Base-by-base conservation (phyloP, 371 early-diverging fungal genomes). In the Batkoa obscura region DNA sequence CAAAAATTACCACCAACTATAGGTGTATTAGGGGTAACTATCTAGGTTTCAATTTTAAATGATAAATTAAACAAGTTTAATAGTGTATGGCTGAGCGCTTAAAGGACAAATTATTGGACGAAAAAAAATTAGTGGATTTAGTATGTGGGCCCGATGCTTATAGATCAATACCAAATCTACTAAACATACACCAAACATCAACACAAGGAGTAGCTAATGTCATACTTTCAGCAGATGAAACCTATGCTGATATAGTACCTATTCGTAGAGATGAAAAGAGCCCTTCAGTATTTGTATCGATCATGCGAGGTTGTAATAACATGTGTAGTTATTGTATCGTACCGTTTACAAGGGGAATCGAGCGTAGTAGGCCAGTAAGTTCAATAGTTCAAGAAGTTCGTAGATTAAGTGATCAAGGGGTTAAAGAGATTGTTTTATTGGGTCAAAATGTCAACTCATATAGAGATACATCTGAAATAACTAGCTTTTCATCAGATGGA, bases 371-470 rank as follows among this genome's bases (percentile, higher is more conserved):
- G 56, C 72, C 75, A n/a, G 76, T 86, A 8, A 78, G 76, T 46
- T 76, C 81, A 4, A 81, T 86, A 50, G 67, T 84, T 17, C 68
- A 69, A 36, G 86, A 86, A 55, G 82, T 83, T 5, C 62, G 67
- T 32, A 67, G 69, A 49, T 68, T 86, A 34, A 78, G 75, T 58
- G 69, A 68, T 51, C 80, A 82, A 58, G 85, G 86, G 4, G 72
- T 86, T 23, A 79, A 78, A 61, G 86, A 86, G 63, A 76, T 86
- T 5, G 81, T 78, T 5, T 67, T 86, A 31, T 68, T 86, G n/a
- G 86, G 86, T 2, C 86, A 86, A 62, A 86, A 86, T 64, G 86
- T 86, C 55, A 86, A 86, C 61, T 83, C 84, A 38, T 86, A 81
- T 57, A 66, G 86, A 48, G 86, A 86, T 60, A 74, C 72, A 3